Base-by-base conservation (phyloP, 306 rosid genomes). In the Ziziphus jujuba region DNA sequence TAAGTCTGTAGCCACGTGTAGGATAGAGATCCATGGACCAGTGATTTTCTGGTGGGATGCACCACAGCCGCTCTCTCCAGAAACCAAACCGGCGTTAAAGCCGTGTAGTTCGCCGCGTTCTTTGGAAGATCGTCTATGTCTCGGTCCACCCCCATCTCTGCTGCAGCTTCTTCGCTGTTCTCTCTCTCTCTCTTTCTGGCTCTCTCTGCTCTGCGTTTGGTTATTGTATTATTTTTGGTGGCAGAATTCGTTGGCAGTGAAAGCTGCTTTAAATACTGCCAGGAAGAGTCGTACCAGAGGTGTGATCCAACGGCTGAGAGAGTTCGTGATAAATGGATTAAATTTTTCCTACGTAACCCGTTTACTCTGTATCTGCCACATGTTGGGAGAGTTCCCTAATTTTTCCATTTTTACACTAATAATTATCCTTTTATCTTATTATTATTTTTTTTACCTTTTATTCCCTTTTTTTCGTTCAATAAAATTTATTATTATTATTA, bases 1-100 rank as follows among this genome's bases (percentile, higher is more conserved):
- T 93, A 93, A 28, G 98, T 93, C 15, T 86, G 85, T 0, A 59
- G 93, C 97, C 98, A 90, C 49, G 91, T 90, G 90, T 88, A 86
- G 63, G 60, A 84, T 14, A 63, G 89, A 20, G 96, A 87, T 78
- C 93, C 97, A 21, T 93, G 96, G 49, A 90, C 78, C 55, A 93
- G 33, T 1, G 98, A 90, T 6, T 25, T 61, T 77, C 90, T 84
- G 69, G 79, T 77, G 0, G 97, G 97, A 52, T 93, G 97, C 16
- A 86, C 91, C 77, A 69, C 21, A 61, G 98, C 87, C 0, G 96
- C 97, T 77, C 98, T 86, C 50, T 92, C 90, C 11, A 93, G 72
- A 77, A 90, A 88, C 97, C 91, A 88, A 49, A 93, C 28, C 56
- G 98, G 98, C 67, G 98, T 93, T 35, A 93, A 58, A 6, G 98